Evolutionary conservation across 495 filamentous ascomycete genomes (phyloP).

Genomic region (Xylaria curta): DNA sequence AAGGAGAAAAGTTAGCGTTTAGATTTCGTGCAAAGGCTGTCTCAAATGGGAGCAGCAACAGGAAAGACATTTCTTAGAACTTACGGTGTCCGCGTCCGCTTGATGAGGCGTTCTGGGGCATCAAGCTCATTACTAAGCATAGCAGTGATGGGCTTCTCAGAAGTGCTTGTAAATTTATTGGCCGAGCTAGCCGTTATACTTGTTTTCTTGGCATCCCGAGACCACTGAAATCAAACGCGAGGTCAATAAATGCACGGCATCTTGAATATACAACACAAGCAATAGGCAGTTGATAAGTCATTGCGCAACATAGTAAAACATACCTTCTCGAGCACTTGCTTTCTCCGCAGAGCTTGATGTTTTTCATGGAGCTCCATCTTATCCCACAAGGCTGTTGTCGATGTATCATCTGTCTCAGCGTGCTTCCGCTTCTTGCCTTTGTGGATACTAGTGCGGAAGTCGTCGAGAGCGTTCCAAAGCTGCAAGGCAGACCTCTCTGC

Average conservation of each 20-base stretch:
- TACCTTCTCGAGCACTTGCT: slow-evolving; percentile 58
- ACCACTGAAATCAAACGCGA: slow-evolving; percentile 60
- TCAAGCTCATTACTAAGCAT: slow-evolving; percentile 78
- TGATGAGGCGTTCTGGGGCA: slow-evolving; percentile 69
- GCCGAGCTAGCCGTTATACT: slow-evolving; percentile 42
- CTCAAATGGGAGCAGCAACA: not conserved
- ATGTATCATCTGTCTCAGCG: slow-evolving; percentile 55
- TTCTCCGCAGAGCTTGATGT: slow-evolving; percentile 56
- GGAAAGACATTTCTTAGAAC: not conserved
- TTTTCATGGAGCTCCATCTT: slow-evolving; percentile 72
- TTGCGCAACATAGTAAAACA: not conserved
- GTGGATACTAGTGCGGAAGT: slow-evolving; percentile 64
- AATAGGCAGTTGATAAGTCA: not conserved
- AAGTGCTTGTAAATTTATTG: slow-evolving; percentile 34
- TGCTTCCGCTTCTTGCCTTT: slow-evolving; percentile 65
- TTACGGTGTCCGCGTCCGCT: slow-evolving; percentile 64
- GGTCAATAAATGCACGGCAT: not conserved
- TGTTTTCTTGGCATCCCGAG: slow-evolving; percentile 56
- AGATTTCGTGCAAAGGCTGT: not conserved
- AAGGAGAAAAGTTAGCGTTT: not conserved
- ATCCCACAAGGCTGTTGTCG: slow-evolving; percentile 71
- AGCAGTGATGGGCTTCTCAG: slow-evolving; percentile 67
- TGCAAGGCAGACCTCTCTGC: slow-evolving; percentile 89
- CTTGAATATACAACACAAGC: not conserved
- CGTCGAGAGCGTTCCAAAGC: slow-evolving; percentile 83